These are phyloP conservation scores for Purpureocillium takamizusanense DNA, from an alignment of 2,329 filamentous ascomycete genomes.

Conservation along the genomic window DNA sequence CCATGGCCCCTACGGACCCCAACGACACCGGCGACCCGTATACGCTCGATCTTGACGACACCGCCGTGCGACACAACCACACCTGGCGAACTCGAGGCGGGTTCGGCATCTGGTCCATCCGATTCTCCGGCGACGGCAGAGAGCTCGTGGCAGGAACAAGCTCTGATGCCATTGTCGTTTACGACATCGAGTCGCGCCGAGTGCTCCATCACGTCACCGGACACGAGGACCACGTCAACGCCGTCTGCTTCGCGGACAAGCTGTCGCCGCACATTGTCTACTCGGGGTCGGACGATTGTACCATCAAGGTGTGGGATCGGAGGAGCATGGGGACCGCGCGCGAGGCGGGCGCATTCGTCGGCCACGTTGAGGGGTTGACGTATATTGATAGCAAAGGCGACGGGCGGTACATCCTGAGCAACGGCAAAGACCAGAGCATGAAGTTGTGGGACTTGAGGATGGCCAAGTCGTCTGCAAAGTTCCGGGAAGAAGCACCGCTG, in stretches of 20 bases:
- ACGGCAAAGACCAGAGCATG: slow-evolving; percentile 93
- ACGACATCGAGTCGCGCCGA: slow-evolving; percentile 76
- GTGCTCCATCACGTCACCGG: slow-evolving; percentile 68
- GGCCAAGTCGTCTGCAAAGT: slow-evolving; percentile 67
- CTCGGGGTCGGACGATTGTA: slow-evolving; percentile 89
- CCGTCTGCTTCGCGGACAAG: slow-evolving; percentile 89
- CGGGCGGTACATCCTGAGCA: slow-evolving; percentile 78
- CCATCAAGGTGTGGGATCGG: slow-evolving; percentile 92
- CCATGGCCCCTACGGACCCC: slow-evolving; percentile 79
- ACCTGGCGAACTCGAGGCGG: slow-evolving; percentile 18
- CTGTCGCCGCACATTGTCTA: slow-evolving; percentile 88
- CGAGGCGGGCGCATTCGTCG: slow-evolving; percentile 56
- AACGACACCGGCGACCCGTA: slow-evolving; percentile 72
- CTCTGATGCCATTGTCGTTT: slow-evolving; percentile 71
- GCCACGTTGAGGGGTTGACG: slow-evolving; percentile 57
- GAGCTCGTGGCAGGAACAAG: slow-evolving; percentile 88
- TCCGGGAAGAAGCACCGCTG: slow-evolving; percentile 45
- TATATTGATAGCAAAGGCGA: slow-evolving; percentile 64
- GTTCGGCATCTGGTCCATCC: slow-evolving; percentile 76
- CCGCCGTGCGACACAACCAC: slow-evolving; percentile 9
- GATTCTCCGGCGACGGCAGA: slow-evolving; percentile 85
- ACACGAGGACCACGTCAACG: slow-evolving; percentile 86
- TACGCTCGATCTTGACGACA: slow-evolving; percentile 56
- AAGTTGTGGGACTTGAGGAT: slow-evolving; percentile 94
- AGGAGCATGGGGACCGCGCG: slow-evolving; percentile 82